Percentiles rank a stretch among this genome's conserved stretches.
Evolutionary conservation across 176 grass and related monocot species (phyloP).

Genomic region (Carex pumila): DNA sequence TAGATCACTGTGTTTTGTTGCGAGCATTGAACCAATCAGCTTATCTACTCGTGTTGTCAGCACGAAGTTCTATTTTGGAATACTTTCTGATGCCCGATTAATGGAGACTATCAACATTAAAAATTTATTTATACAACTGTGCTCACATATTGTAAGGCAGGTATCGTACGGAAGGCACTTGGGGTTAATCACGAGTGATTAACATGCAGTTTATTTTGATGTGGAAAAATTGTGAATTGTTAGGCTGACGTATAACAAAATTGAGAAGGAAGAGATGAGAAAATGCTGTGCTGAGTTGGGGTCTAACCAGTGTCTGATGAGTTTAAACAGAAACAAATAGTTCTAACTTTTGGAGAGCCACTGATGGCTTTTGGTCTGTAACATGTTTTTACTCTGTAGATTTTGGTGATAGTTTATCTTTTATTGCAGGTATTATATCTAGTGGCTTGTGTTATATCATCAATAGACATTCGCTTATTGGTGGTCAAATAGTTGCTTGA

Average conservation of each 20-base stretch:
- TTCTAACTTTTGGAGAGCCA: conserved; percentile 11
- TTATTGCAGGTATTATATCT: conserved; percentile 13
- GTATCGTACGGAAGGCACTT: neutral
- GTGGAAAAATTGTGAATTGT: conserved; percentile 15
- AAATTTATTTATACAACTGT: neutral
- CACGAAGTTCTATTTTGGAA: conserved; percentile 2
- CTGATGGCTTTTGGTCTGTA: conserved; percentile 13
- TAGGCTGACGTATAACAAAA: conserved; percentile 5
- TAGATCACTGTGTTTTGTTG: conserved; percentile 23
- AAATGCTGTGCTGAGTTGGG: conserved; percentile 7
- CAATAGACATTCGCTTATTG: neutral
- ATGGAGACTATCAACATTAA: neutral
- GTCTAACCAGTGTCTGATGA: conserved; percentile 27
- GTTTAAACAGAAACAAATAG: conserved; percentile 19
- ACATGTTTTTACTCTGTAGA: conserved; percentile 28
- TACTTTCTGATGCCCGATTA: conserved; percentile 2
- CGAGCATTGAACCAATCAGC: conserved; percentile 13
- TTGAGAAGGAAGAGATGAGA: neutral
- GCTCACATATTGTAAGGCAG: conserved; percentile 1
- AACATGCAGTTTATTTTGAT: conserved; percentile 12
- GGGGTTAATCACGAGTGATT: conserved; percentile 10
- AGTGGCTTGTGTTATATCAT: neutral
- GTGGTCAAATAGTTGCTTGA: neutral
- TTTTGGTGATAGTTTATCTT: conserved; percentile 20
- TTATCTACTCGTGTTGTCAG: conserved; percentile 4